A percentile compares a stretch with the other conserved stretches of the same genome.
phyloP scores from a whole-genome alignment of 441 rosid genomes.

The Raphanus hybrid region DNA sequence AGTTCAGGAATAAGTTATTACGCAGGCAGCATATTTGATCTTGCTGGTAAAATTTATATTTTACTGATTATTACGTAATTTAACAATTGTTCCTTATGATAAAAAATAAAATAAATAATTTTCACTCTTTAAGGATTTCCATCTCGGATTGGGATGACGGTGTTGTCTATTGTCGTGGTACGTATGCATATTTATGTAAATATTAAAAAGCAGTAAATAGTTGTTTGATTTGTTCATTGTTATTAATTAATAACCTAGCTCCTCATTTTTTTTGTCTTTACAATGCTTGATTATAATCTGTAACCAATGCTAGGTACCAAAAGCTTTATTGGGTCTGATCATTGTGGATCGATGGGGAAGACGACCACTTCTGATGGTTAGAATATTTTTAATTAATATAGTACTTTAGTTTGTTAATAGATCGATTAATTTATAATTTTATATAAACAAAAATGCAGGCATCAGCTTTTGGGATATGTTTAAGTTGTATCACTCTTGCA shows the following conservation, averaged over 20 bases:
- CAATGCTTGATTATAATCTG: not conserved
- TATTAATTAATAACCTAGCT: not conserved
- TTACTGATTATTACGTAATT: not conserved
- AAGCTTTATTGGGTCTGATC: slow-evolving; percentile 40
- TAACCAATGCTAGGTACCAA: slow-evolving; percentile 47
- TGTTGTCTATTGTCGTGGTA: slow-evolving; percentile 56
- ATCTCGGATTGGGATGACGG: slow-evolving; percentile 43
- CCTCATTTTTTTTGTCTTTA: not conserved
- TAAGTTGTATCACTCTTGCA: slow-evolving; percentile 39
- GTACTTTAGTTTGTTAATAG: not conserved
- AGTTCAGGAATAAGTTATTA: slow-evolving; percentile 49
- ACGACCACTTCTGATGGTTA: slow-evolving; percentile 56
- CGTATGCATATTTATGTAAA: not conserved
- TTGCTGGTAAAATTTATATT: slow-evolving; percentile 41
- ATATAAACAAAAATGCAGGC: slow-evolving; percentile 41
- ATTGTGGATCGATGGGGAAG: slow-evolving; percentile 59
- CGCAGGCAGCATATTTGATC: slow-evolving; percentile 47
- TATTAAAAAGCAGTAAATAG: not conserved
- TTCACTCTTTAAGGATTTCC: slow-evolving; percentile 40
- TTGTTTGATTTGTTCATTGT: not conserved
- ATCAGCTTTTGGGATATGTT: slow-evolving; percentile 48
- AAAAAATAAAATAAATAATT: not conserved
- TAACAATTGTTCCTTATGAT: not conserved
- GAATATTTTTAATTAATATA: not conserved
- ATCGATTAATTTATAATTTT: no score